Percentiles rank a stretch among this genome's conserved stretches.
phyloP scores from a whole-genome alignment of 768 basidiomycete species.

The Tephrocybe sp. region DNA sequence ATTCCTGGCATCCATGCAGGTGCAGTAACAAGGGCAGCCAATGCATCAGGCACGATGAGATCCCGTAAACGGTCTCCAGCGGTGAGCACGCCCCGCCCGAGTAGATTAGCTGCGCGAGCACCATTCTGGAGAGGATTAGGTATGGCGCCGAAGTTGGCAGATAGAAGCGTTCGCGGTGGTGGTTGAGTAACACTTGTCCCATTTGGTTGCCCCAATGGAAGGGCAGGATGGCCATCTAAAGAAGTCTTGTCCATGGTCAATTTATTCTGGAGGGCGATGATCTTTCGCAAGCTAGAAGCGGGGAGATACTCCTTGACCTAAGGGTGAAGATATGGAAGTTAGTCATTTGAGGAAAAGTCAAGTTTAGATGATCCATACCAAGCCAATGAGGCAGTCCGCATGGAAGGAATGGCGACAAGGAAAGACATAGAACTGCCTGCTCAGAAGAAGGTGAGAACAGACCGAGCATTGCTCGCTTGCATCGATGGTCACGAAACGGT shows the following conservation, averaged over 20 bases:
- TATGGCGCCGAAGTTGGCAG: conserved; percentile 65
- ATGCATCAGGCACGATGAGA: conserved; percentile 90
- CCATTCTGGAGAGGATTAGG: conserved; percentile 60
- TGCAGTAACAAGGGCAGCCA: conserved; percentile 80
- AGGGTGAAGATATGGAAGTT: conserved; percentile 9
- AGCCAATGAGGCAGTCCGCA: conserved; percentile 91
- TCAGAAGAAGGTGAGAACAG: conserved; percentile 75
- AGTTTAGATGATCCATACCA: conserved; percentile 55
- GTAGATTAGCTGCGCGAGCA: conserved; percentile 60
- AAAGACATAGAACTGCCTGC: conserved; percentile 96
- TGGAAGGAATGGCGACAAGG: conserved; percentile 98
- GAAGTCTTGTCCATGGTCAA: conserved; percentile 57
- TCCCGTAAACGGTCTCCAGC: conserved; percentile 90
- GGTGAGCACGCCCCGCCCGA: conserved; percentile 80
- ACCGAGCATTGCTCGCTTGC: conserved; percentile 82
- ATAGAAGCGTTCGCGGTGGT: conserved; percentile 63
- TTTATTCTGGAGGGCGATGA: conserved; percentile 83
- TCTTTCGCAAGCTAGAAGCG: conserved; percentile 76
- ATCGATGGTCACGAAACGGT: conserved; percentile 91
- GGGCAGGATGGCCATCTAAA: conserved; percentile 18
- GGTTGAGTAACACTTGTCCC: conserved; percentile 38
- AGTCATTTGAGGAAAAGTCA: conserved; percentile 1
- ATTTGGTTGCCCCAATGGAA: conserved; percentile 22
- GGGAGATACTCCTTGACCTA: conserved; percentile 94
- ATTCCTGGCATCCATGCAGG: conserved; percentile 79